Conservation (phyloP, 2,329 filamentous ascomycete genomes). For the Albophoma yamanashiensis region DNA sequence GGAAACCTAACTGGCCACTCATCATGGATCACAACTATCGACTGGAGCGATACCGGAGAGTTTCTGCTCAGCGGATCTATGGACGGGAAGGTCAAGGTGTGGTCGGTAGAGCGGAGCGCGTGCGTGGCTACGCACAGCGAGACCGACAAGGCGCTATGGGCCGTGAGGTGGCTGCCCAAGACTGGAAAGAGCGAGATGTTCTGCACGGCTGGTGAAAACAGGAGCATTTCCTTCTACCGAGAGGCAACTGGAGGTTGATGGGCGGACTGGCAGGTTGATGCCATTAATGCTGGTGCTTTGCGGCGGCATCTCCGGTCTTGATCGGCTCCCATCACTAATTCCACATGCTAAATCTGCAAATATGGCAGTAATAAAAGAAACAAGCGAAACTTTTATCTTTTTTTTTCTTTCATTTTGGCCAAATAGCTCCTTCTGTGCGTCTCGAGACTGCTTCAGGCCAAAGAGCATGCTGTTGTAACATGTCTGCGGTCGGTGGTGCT, state of each 20-base stretch:
- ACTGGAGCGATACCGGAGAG: constrained; percentile 91
- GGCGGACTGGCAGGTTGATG: neutral
- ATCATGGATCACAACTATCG: constrained; percentile 82
- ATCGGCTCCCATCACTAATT: neutral
- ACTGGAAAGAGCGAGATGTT: constrained; percentile 59
- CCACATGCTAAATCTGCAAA: neutral
- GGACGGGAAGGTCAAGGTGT: constrained; percentile 92
- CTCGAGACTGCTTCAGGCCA: neutral
- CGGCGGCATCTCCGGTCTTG: neutral
- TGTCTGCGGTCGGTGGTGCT: too few relatives aligned
- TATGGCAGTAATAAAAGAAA: neutral
- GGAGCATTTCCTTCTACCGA: constrained; percentile 70
- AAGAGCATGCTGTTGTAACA: neutral
- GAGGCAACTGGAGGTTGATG: constrained; percentile 62
- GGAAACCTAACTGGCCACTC: constrained; percentile 70
- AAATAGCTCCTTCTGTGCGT: neutral
- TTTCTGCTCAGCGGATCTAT: constrained; percentile 80
- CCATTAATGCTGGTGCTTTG: neutral
- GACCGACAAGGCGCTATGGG: constrained; percentile 76
- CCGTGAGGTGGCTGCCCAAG: constrained; percentile 74
- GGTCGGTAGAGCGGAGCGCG: constrained; percentile 72
- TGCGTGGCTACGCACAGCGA: constrained; percentile 94
- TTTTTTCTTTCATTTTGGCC: too few relatives aligned
- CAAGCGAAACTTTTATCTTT: neutral
- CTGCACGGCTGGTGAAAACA: constrained; percentile 66